Base-by-base conservation (phyloP, 164 flowering plant species). In the Tetracentron sinense region DNA sequence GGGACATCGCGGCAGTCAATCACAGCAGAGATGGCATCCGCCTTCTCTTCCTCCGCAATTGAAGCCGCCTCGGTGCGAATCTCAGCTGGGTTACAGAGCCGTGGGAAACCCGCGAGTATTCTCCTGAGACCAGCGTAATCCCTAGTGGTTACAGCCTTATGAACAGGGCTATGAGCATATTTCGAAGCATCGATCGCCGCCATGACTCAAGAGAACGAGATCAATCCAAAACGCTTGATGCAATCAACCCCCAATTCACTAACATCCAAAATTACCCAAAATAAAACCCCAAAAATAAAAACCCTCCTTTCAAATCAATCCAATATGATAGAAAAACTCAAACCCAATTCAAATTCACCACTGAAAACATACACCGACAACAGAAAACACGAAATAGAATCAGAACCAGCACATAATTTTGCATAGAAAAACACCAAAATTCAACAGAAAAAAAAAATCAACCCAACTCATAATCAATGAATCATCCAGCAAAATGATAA, bases 1-100 rank as follows among this genome's bases (percentile, higher is more conserved):
- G 91, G 96, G 19, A 91, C 96, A 66, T 91, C 93, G 0, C 96
- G 76, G 30, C 88, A 66, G 70, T 91, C 97, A 60, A 91, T 78
- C 42, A 76, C 81, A 2, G 86, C 78, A 65, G 93, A 65, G 28
- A 87, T 84, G 20, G 83, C 79, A 52, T 89, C 96, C 16, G 88
- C 88, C 66, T 87, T 89, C 68, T 71, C 79, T 65, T 89, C 96
- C 72, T 89, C 91, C 0, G 80, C 75, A 46, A 81, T 11, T 6
- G 96, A 85, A 61, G 71, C 69, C 1, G 79, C 71, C 60, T 89
- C 96, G 7, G 80, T 78, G 3, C 26, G 76, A 50, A 87, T 84
- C 77, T 81, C 86, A 31, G 81, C 31, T 0, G 91, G 91, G 49
- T 87, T 66, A 58, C 83, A 28, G 21, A 78, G 85, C 46, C 77